Base-by-base conservation (phyloP, 257 asterid genomes). In the Solanum verrucosum region DNA sequence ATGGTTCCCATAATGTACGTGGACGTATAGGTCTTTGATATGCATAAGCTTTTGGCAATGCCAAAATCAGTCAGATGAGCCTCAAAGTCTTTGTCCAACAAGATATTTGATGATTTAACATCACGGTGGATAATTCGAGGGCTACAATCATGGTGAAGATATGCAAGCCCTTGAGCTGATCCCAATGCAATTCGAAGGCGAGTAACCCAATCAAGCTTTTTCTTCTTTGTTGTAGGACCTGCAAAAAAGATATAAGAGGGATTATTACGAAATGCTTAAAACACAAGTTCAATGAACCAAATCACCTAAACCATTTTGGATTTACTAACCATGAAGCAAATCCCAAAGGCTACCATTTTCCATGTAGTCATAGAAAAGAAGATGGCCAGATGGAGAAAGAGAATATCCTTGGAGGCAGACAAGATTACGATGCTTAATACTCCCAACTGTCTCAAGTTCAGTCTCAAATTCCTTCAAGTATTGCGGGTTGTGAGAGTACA, bases 291-390 rank as follows among this genome's bases (percentile, higher is more conserved):
- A 29, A 81, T 46, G 85, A 27, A 46, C 27, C 42, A 46, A 42
- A 81, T 81, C 23, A 46, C 63, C 42, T 27, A 3, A 29, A 29
- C 29, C 27, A 20, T 52, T 46, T 46, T 27, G 44, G 37, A 42
- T 16, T 20, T 86, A 90, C 92, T 65, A 87, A 96, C 98, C 99
- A 23, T 97, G 99, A 85, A 97, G 98, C 60, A 95, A 91, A 87
- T 97, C 99, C 98, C 98, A 95, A 33, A 96, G 94, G 91, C 99
- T 96, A 33, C 99, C 99, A 21, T 94, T 96, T 89, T 97, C 99
- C 99, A 97, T 97, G 95, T 93, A 97, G 86, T 97, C 98, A 35
- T 95, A 97, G 85, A 97, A 97, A 20, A 97, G 95, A 52, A 97
- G 98, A 86, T 95, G 94, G 27, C 99, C 99, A 0, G 92, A 87